phyloP scores from a whole-genome alignment of 306 rosid genomes.

The Fragaria iinumae region DNA sequence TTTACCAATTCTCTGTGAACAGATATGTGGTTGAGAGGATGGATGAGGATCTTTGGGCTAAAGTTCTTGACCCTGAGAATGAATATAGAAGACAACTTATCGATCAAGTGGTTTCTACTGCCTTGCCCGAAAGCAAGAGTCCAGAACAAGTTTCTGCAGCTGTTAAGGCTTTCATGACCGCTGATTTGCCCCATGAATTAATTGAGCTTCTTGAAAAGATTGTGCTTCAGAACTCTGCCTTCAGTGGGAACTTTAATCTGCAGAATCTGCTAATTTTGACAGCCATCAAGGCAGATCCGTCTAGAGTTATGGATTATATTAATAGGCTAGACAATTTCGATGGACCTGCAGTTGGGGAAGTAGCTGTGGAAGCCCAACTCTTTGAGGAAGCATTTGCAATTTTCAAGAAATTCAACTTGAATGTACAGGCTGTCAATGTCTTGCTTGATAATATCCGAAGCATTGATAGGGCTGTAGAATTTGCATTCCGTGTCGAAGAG shows the following conservation, averaged over 20 bases:
- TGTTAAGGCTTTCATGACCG: slow-evolving; percentile 99
- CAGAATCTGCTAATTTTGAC: slow-evolving; percentile 95
- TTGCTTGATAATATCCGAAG: slow-evolving; percentile 81
- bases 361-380: slow-evolving; percentile 90
- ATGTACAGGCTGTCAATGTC: slow-evolving; percentile 98
- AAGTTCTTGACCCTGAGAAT: slow-evolving; percentile 88
- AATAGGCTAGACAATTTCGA: slow-evolving; percentile 95
- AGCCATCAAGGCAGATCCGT: slow-evolving; percentile 95
- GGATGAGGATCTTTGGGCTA: slow-evolving; percentile 97
- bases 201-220: slow-evolving; percentile 99
- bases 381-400: slow-evolving; percentile 94
- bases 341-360: slow-evolving; percentile 98
- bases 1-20: slow-evolving; percentile 26
- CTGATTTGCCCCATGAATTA: slow-evolving; percentile 95
- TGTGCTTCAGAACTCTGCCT: slow-evolving; percentile 98
- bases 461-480: slow-evolving; percentile 95
- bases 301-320: slow-evolving; percentile 97
- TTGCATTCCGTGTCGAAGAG: slow-evolving; percentile 98
- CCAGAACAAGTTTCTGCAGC: slow-evolving; percentile 99
- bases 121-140: slow-evolving; percentile 99
- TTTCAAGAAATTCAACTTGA: slow-evolving; percentile 96
- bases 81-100: slow-evolving; percentile 88
- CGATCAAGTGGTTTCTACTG: slow-evolving; percentile 97
- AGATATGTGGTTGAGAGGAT: slow-evolving; percentile 99
- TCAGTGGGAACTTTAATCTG: slow-evolving; percentile 96